phyloP scores from a whole-genome alignment of 495 filamentous ascomycete genomes.

The Penicillium daleae region DNA sequence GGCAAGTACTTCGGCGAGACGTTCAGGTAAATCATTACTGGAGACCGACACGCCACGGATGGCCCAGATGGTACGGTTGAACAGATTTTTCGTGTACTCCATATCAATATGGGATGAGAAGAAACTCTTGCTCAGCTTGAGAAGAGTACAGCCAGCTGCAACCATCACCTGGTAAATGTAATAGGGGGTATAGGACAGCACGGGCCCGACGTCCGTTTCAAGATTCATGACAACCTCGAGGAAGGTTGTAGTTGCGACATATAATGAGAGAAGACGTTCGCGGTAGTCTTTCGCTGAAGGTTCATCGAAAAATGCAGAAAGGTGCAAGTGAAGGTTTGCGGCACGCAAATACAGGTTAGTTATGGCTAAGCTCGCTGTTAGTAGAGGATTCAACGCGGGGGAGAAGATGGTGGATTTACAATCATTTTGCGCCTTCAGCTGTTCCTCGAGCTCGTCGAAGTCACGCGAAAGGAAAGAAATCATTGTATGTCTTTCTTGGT shows the following conservation, averaged over 20 bases:
- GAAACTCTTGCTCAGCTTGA: constrained; percentile 86
- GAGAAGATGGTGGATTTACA: constrained; percentile 32
- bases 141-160: constrained; percentile 79
- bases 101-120: constrained; percentile 71
- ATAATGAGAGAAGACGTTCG: constrained; percentile 76
- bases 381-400: background rate
- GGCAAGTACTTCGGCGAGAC: constrained; percentile 85
- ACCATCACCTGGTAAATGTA: constrained; percentile 94
- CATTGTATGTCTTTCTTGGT: constrained; percentile 69
- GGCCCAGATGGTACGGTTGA: constrained; percentile 74
- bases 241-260: constrained; percentile 73
- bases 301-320: constrained; percentile 89
- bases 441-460: constrained; percentile 55
- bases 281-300: constrained; percentile 73
- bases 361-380: constrained; percentile 54
- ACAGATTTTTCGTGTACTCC: constrained; percentile 72
- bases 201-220: constrained; percentile 50
- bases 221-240: constrained; percentile 72
- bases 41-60: constrained; percentile 78
- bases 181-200: constrained; percentile 75
- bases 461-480: constrained; percentile 59
- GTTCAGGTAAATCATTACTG: constrained; percentile 82
- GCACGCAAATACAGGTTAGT: constrained; percentile 76
- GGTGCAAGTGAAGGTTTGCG: constrained; percentile 77
- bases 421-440: constrained; percentile 47